These are phyloP conservation scores for Microcyclospora pomicola DNA, from an alignment of 2,329 filamentous ascomycete genomes.

Conservation along the genomic window DNA sequence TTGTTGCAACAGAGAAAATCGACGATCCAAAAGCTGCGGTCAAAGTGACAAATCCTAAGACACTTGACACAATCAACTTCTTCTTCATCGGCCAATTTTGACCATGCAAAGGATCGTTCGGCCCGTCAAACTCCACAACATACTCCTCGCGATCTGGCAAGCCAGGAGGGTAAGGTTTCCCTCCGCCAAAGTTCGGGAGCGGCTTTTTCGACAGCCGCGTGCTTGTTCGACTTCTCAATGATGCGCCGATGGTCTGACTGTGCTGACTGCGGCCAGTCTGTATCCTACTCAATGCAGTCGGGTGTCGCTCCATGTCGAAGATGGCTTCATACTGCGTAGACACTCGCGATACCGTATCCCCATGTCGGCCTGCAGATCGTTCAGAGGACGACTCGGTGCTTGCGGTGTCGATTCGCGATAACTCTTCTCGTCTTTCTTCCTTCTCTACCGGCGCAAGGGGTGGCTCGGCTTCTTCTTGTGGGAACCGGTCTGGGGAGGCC, in stretches of 20 bases:
- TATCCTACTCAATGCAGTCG: slow-evolving; percentile 57
- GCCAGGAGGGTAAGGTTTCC: slow-evolving; percentile 5
- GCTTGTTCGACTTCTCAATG: slow-evolving; percentile 28
- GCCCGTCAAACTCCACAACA: slow-evolving; percentile 71
- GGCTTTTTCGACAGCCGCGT: slow-evolving; percentile 43
- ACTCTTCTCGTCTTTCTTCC: slow-evolving; percentile 29
- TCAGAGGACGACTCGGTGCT: slow-evolving; percentile 38
- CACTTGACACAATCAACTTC: slow-evolving; percentile 50
- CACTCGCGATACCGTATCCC: slow-evolving; percentile 43
- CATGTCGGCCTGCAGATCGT: slow-evolving; percentile 23
- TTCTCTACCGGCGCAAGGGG: slow-evolving; percentile 3
- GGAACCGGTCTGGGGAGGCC: slow-evolving; percentile 32
- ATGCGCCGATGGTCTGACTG: slow-evolving; percentile 49
- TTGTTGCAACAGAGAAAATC: slow-evolving; percentile 36
- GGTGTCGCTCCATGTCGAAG: slow-evolving; percentile 45
- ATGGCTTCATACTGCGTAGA: slow-evolving; percentile 45
- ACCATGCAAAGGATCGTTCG: slow-evolving; percentile 68
- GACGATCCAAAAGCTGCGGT: slow-evolving; percentile 50
- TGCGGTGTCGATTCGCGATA: slow-evolving; percentile 45
- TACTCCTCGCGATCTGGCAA: slow-evolving; percentile 38
- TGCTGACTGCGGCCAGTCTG: slow-evolving; percentile 57
- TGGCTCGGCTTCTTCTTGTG: slow-evolving; percentile 21
- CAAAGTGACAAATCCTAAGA: slow-evolving; percentile 62
- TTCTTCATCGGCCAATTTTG: slow-evolving; percentile 85
- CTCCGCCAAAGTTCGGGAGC: slow-evolving; percentile 54